A percentile compares a stretch with the other conserved stretches of the same genome.
Evolutionary conservation across 2,329 filamentous ascomycete genomes (phyloP).

Genomic region (Aspergillus calidoustus): DNA sequence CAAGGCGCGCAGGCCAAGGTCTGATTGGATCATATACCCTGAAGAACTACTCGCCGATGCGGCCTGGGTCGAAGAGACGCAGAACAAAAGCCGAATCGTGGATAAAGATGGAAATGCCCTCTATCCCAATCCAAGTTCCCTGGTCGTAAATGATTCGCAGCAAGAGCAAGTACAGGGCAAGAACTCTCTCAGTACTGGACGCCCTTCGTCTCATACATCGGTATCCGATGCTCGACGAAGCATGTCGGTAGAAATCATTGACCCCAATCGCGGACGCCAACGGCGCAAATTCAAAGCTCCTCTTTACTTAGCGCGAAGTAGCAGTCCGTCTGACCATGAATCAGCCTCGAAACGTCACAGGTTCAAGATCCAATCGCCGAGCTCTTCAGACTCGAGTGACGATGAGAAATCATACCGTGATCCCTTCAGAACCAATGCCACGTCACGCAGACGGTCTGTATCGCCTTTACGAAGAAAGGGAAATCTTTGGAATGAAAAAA

Average conservation of each 20-base stretch:
- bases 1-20: slow-evolving; percentile 72
- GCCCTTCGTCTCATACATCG: slow-evolving; percentile 33
- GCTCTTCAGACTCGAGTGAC: slow-evolving; percentile 61
- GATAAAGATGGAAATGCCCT: slow-evolving; percentile 77
- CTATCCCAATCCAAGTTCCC: slow-evolving; percentile 47
- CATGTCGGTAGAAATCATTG: slow-evolving; percentile 48
- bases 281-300: slow-evolving; percentile 65
- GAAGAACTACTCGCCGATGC: slow-evolving; percentile 87
- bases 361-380: slow-evolving; percentile 57
- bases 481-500: slow-evolving; percentile 52
- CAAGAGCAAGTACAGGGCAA: slow-evolving; percentile 26
- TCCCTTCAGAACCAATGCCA: slow-evolving; percentile 4
- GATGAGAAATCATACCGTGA: slow-evolving; percentile 24
- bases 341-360: slow-evolving; percentile 59
- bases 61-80: slow-evolving; percentile 83
- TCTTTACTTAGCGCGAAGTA: slow-evolving; percentile 60
- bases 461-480: slow-evolving; percentile 14
- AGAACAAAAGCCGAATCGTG: slow-evolving; percentile 81
- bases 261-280: slow-evolving; percentile 60
- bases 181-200: slow-evolving; percentile 28
- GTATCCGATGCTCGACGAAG: slow-evolving; percentile 47
- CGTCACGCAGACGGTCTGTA: slow-evolving; percentile 11
- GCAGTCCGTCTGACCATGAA: slow-evolving; percentile 53
- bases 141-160: slow-evolving; percentile 24
- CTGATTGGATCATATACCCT: slow-evolving; percentile 84